phyloP scores from a whole-genome alignment of 2,329 filamentous ascomycete genomes.

The Eurotiales sp. region DNA sequence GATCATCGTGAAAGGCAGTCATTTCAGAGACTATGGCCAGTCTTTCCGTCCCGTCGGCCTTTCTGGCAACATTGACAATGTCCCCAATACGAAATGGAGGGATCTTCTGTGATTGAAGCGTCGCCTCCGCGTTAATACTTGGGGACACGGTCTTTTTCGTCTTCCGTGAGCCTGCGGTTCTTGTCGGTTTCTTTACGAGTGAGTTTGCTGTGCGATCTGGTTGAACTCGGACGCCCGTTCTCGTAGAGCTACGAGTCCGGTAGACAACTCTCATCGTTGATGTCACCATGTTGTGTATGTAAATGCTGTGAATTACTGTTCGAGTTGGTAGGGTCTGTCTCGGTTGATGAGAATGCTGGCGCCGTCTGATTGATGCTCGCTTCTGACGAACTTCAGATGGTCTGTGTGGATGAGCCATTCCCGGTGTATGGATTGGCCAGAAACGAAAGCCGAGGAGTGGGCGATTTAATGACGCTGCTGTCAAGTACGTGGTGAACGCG shows the following conservation, averaged over 20 bases:
- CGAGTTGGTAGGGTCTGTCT: neutral
- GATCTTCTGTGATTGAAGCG: neutral
- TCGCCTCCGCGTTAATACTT: too few species aligned
- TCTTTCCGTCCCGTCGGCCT: neutral
- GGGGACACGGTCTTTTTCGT: too few species aligned
- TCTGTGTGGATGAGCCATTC: neutral
- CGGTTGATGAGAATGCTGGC: neutral
- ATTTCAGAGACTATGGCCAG: constrained; percentile 10
- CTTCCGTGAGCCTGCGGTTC: too few species aligned
- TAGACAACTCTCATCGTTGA: neutral
- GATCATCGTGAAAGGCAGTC: constrained; percentile 8
- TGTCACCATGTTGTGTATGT: neutral
- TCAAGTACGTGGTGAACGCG: too few species aligned
- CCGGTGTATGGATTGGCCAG: too few species aligned
- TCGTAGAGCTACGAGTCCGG: neutral
- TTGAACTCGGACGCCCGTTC: neutral
- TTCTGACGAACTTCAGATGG: neutral
- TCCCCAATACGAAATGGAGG: neutral
- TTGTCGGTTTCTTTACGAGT: neutral
- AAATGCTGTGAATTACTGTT: neutral
- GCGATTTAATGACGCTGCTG: too few species aligned
- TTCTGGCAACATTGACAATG: neutral
- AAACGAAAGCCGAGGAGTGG: too few species aligned
- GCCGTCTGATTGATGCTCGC: neutral
- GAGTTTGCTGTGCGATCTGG: neutral